These are phyloP conservation scores for Tarenaya hassleriana DNA, from an alignment of 345 rosid species.

Conservation along the genomic window DNA sequence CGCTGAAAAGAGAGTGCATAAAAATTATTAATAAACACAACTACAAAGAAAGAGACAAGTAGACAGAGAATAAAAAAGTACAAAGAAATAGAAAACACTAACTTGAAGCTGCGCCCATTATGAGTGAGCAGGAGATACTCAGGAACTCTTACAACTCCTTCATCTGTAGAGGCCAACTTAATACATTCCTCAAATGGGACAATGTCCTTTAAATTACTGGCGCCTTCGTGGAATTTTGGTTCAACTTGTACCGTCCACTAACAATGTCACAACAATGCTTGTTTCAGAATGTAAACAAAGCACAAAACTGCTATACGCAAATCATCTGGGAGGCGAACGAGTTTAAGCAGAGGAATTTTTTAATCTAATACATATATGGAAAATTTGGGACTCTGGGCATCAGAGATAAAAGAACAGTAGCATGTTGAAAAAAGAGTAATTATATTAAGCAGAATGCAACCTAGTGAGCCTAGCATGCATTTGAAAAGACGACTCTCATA, in stretches of 20 bases:
- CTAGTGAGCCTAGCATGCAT: not conserved
- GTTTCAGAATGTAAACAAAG: conserved; percentile 18
- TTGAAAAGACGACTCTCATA: conserved; percentile 12
- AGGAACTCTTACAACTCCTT: conserved; percentile 66
- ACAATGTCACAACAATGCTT: conserved; percentile 26
- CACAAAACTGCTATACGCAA: conserved; percentile 8
- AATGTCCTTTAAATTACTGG: conserved; percentile 79
- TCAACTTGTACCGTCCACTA: conserved; percentile 94
- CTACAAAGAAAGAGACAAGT: conserved; percentile 2
- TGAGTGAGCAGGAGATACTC: conserved; percentile 84
- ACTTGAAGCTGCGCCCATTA: conserved; percentile 95
- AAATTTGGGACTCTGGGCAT: not conserved
- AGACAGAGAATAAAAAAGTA: conserved; percentile 6
- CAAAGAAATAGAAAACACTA: conserved; percentile 35
- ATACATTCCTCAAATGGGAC: conserved; percentile 93
- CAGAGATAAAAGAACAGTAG: not conserved
- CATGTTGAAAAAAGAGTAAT: conserved; percentile 4
- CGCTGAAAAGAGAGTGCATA: conserved; percentile 43
- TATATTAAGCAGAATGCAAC: conserved; percentile 16
- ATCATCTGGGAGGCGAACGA: conserved; percentile 5
- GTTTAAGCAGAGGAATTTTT: conserved; percentile 7
- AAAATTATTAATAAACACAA: conserved; percentile 16
- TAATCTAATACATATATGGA: conserved; percentile 13
- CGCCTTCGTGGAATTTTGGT: conserved; percentile 94
- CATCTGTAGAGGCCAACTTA: conserved; percentile 66